Conservation (phyloP, 495 filamentous ascomycete genomes). For the Hypoxylon trugodes region DNA sequence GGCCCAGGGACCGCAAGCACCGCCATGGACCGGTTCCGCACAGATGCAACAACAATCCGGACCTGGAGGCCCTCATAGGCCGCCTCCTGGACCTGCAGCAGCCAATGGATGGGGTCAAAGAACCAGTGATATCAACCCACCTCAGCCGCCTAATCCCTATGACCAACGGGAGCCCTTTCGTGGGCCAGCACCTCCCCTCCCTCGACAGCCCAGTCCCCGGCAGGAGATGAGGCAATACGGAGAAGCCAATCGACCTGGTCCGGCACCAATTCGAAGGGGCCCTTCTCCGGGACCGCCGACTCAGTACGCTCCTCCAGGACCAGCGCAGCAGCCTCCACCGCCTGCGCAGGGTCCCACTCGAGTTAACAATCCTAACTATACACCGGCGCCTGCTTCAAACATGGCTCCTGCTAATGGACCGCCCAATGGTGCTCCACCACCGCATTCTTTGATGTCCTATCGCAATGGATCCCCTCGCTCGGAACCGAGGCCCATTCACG, state of each 20-base stretch:
- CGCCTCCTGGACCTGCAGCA: conserved; percentile 68
- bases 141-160: conserved; percentile 77
- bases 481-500: conserved; percentile 81
- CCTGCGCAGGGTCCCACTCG: conserved; percentile 58
- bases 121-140: conserved; percentile 79
- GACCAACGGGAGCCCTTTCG: conserved; percentile 77
- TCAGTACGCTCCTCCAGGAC: conserved; percentile 66
- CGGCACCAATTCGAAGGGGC: conserved; percentile 54
- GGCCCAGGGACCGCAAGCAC: conserved; percentile 72
- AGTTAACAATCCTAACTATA: conserved; percentile 76
- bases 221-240: conserved; percentile 78
- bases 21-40: conserved; percentile 81
- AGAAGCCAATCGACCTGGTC: conserved; percentile 70
- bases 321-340: conserved; percentile 56
- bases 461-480: conserved; percentile 80
- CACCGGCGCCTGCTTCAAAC: conserved; percentile 65
- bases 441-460: conserved; percentile 79
- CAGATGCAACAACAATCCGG: conserved; percentile 69
- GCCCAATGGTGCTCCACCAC: conserved; percentile 68
- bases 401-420: conserved; percentile 50
- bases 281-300: conserved; percentile 61
- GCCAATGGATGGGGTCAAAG: conserved; percentile 77
- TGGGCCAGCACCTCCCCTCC: conserved; percentile 65
- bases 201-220: conserved; percentile 73
- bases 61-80: conserved; percentile 60